Percentiles rank a stretch among this genome's conserved stretches.
These are phyloP conservation scores for Boletales sp. DNA, from an alignment of 768 basidiomycete species.

Conservation along the genomic window DNA sequence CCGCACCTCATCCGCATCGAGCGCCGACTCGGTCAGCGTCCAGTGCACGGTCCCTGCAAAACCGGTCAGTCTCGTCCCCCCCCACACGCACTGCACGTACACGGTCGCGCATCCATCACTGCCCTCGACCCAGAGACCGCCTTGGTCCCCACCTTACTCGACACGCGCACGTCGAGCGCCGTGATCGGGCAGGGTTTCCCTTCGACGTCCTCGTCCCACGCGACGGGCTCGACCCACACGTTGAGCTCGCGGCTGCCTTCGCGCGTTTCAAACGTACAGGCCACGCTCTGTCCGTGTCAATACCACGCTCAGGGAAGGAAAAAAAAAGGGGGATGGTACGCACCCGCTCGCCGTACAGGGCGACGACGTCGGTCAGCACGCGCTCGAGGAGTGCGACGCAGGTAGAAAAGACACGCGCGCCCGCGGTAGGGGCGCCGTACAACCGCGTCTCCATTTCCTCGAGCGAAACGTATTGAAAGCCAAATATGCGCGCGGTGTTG, in stretches of 20 bases:
- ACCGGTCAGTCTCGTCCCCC: too few species aligned
- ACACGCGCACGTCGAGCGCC: slow-evolving; percentile 52
- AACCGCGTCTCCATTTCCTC: slow-evolving; percentile 83
- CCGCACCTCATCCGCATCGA: slow-evolving; percentile 34
- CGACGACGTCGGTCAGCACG: slow-evolving; percentile 53
- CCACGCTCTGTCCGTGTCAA: slow-evolving; percentile 42
- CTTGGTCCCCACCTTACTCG: slow-evolving; percentile 43
- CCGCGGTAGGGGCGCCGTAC: slow-evolving; percentile 51
- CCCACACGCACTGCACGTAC: too few species aligned
- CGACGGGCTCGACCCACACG: slow-evolving; percentile 64
- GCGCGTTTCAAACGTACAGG: slow-evolving; percentile 58
- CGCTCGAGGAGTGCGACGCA: slow-evolving; percentile 69
- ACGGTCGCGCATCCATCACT: slow-evolving; percentile 1
- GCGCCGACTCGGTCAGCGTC: slow-evolving; percentile 42
- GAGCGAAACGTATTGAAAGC: slow-evolving; percentile 90
- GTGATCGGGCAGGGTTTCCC: slow-evolving; percentile 43
- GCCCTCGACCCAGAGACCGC: slow-evolving; percentile 18
- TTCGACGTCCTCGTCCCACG: slow-evolving; percentile 38
- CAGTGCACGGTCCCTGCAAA: slow-evolving; percentile 61
- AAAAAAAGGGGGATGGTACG: slow-evolving; percentile 12
- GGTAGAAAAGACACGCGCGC: slow-evolving; percentile 71
- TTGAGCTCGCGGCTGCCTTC: slow-evolving; percentile 43
- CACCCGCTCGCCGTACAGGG: slow-evolving; percentile 66
- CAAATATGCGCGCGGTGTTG: slow-evolving; percentile 83
- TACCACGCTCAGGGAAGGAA: background rate